A percentile compares a stretch with the other conserved stretches of the same genome.
Evolutionary conservation across 2,329 filamentous ascomycete genomes (phyloP).

Genomic region (Leptographium wingfieldii): DNA sequence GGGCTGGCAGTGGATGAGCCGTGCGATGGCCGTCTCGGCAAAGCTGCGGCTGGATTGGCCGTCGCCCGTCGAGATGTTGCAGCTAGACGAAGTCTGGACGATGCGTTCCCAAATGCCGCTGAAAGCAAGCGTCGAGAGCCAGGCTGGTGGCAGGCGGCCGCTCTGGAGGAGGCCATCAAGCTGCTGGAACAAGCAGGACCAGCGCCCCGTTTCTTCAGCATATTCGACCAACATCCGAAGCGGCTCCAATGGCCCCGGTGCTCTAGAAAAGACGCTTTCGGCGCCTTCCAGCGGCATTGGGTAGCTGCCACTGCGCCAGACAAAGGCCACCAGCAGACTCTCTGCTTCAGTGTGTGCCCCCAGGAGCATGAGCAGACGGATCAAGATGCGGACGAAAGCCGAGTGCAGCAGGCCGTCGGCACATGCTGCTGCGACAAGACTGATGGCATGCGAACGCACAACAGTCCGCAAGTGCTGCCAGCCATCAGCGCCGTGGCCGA

Average conservation of each 20-base stretch:
- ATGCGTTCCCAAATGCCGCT: conserved; percentile 27
- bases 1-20: not conserved
- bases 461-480: conserved; percentile 33
- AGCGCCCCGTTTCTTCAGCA: conserved; percentile 17
- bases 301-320: conserved; percentile 7
- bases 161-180: conserved; percentile 23
- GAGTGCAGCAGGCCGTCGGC: conserved; percentile 27
- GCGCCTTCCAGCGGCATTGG: not conserved
- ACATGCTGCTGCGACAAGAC: conserved; percentile 29
- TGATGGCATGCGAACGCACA: conserved; percentile 33
- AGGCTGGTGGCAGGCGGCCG: conserved; percentile 25
- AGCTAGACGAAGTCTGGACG: conserved; percentile 22
- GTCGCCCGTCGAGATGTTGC: conserved; percentile 9
- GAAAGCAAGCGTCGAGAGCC: conserved; percentile 31
- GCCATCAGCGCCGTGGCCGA: conserved; percentile 26
- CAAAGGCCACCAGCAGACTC: conserved; percentile 24
- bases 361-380: conserved; percentile 27
- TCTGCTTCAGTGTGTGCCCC: conserved; percentile 27
- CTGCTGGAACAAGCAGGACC: conserved; percentile 24
- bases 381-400: conserved; percentile 26
- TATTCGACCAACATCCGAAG: conserved; percentile 16
- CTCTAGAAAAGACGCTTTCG: conserved; percentile 18
- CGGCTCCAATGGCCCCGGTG: conserved; percentile 15
- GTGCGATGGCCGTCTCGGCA: conserved; percentile 13
- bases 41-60: conserved; percentile 17